Evolutionary conservation across 148 eudicot species (phyloP).

Genomic region (Fagopyrum esculentum): DNA sequence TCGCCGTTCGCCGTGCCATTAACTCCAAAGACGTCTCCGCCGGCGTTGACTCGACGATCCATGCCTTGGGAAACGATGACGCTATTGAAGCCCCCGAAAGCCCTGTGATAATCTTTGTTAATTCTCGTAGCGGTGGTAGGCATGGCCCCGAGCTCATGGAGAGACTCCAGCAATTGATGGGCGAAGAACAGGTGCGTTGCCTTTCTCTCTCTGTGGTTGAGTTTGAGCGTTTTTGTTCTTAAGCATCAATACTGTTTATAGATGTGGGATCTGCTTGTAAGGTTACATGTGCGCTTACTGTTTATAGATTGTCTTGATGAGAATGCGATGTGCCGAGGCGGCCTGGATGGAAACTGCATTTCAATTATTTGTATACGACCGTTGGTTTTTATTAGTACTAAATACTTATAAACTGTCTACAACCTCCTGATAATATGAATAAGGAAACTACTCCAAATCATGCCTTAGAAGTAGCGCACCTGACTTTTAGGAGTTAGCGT

Average conservation of each 20-base stretch:
- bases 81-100: slow-evolving; percentile 27
- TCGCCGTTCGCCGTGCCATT: slow-evolving; percentile 45
- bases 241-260: not conserved
- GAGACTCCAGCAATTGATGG: slow-evolving; percentile 11
- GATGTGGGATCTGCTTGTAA: not conserved
- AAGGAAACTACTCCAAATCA: too few species aligned
- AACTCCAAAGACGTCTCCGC: slow-evolving; percentile 24
- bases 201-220: not conserved
- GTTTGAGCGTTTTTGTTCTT: not conserved
- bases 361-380: not conserved
- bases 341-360: not conserved
- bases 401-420: too few species aligned
- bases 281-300: not conserved
- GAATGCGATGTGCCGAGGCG: not conserved
- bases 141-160: slow-evolving; percentile 13
- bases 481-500: not conserved
- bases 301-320: not conserved
- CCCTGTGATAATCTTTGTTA: slow-evolving; percentile 72
- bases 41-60: slow-evolving; percentile 17
- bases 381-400: too few species aligned
- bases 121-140: slow-evolving; percentile 84
- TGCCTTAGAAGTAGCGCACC: not conserved
- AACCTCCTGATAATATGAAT: too few species aligned
- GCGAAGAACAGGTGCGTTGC: slow-evolving; percentile 11
- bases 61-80: slow-evolving; percentile 21